These are phyloP conservation scores for Crepidotus variabilis DNA, from an alignment of 768 basidiomycete genomes.

Conservation along the genomic window DNA sequence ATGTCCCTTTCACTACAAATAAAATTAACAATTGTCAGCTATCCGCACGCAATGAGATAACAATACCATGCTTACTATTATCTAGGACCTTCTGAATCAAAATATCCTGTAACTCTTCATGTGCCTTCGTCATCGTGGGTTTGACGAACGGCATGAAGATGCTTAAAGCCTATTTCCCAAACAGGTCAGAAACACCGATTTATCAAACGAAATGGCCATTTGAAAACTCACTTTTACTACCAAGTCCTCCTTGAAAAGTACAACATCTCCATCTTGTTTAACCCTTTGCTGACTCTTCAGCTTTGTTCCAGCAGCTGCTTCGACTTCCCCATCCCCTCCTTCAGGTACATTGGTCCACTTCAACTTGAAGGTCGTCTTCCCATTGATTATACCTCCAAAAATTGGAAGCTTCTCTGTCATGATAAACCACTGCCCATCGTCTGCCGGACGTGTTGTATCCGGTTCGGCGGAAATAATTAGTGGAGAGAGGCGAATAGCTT, in stretches of 20 bases:
- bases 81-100: not conserved
- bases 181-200: not conserved
- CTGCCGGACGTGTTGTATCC: constrained; percentile 11
- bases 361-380: constrained; percentile 23
- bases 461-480: constrained; percentile 21
- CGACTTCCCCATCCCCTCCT: constrained; percentile 21
- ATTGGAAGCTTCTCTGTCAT: constrained; percentile 25
- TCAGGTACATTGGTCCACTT: constrained; percentile 16
- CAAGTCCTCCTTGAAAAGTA: not conserved
- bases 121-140: not conserved
- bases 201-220: not conserved
- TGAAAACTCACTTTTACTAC: not conserved
- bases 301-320: constrained; percentile 23
- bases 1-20: not conserved
- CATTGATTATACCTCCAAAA: constrained; percentile 20
- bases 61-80: not conserved
- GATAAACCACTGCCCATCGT: constrained; percentile 23
- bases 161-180: constrained; percentile 3
- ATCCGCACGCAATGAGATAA: not conserved
- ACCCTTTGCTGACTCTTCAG: constrained; percentile 16
- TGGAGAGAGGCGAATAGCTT: constrained; percentile 26
- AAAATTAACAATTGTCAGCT: not conserved
- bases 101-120: not conserved
- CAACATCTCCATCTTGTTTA: not conserved
- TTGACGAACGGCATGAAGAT: constrained; percentile 1